Base-by-base conservation (phyloP, 2,329 filamentous ascomycete species). In the Fusarium mundagurra region DNA sequence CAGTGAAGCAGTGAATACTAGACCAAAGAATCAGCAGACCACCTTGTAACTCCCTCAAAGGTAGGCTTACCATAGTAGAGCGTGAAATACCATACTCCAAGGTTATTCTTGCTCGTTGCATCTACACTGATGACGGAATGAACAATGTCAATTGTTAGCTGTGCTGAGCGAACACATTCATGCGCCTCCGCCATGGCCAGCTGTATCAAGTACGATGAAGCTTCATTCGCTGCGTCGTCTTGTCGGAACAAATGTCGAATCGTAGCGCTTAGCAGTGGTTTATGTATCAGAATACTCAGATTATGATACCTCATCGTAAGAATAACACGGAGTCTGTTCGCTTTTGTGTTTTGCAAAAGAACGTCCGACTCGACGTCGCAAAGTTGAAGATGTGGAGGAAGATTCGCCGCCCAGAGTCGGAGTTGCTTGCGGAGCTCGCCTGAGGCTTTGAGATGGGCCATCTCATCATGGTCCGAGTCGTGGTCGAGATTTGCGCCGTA, bases 121-220 rank as follows among this genome's bases (percentile, higher is more conserved):
- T 60, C 57, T 24, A 20, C 24, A 60, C 34, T 60, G 22, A 60
- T 60, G 9, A 60, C 33, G 1, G 27, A 34, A 12, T 60, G 34
- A 11, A 60, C 57, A 50, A 60, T 60, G 6, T 60, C 57, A 9
- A 60, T 60, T 10, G 57, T 60, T 3, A 60, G 36, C 10, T 60
- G 44, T 27, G 57, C 57, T 18, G 57, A 60, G 3, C 57, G 20
- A 31, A 60, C 22, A 16, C 57, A 50, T 6, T 60, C 57, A 27
- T 60, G 44, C 1, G 57, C 57, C 9, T 60, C 57, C 2, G 57
- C 57, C 57, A 60, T 60, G 13, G 57, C 20, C 10, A 60, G 57
- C 6, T 60, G 57, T 50, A 60, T 39, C 20, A 60, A 50, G 29
- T 60, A 60, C 4, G 57, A 34, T 3, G 57, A 24, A 7, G 16